phyloP scores from a whole-genome alignment of 805 yeast genomes.

The Pichia occidentalis region DNA sequence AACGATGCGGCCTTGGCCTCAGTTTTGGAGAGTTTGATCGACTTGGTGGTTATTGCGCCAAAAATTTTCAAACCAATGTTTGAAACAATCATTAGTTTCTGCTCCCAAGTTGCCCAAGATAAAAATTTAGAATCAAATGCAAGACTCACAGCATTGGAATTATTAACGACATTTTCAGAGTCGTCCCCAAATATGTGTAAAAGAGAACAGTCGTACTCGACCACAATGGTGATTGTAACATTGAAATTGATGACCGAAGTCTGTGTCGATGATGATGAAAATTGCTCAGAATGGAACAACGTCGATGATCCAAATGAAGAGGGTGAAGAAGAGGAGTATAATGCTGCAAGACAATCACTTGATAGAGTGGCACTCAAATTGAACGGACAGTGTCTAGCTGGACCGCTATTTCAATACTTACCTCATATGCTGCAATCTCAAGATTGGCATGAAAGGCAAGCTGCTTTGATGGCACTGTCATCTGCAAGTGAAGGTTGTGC shows the following conservation, averaged over 20 bases:
- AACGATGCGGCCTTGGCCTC: conserved; percentile 77
- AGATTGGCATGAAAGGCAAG: conserved; percentile 93
- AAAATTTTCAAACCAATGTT: conserved; percentile 91
- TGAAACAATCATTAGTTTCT: conserved; percentile 77
- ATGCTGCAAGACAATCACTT: conserved; percentile 89
- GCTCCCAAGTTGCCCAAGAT: conserved; percentile 77
- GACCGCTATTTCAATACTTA: conserved; percentile 77
- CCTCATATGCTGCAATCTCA: conserved; percentile 74
- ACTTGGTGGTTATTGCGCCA: conserved; percentile 88
- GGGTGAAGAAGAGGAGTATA: conserved; percentile 73
- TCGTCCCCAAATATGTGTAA: conserved; percentile 95
- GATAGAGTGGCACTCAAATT: conserved; percentile 83
- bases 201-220: conserved; percentile 63
- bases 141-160: conserved; percentile 81
- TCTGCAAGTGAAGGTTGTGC: conserved; percentile 97
- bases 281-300: conserved; percentile 69
- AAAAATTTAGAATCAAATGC: conserved; percentile 72
- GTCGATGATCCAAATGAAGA: conserved; percentile 71
- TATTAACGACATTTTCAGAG: conserved; percentile 85
- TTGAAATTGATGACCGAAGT: conserved; percentile 88
- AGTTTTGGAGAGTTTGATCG: conserved; percentile 85
- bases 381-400: conserved; percentile 78
- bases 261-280: conserved; percentile 72
- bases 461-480: conserved; percentile 93
- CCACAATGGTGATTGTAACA: conserved; percentile 64